Conservation (phyloP, 371 early-diverging fungal genomes). For the Mortierella sp. region DNA sequence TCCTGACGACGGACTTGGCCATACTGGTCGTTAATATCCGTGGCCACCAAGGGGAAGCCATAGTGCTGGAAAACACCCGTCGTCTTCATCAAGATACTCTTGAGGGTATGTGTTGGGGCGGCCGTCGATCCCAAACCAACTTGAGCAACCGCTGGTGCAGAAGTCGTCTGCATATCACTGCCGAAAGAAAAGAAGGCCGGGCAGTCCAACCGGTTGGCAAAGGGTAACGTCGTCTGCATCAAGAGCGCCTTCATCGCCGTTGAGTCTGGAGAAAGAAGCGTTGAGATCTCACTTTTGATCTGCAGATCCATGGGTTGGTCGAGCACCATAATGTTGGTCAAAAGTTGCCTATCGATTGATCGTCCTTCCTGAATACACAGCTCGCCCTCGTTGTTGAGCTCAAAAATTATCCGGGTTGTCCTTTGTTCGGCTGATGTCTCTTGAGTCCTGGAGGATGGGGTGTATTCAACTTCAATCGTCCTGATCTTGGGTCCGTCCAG, state of each 20-base stretch:
- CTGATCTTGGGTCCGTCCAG: conserved; percentile 23
- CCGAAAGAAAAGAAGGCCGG: conserved; percentile 46
- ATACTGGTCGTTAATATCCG: conserved; percentile 41
- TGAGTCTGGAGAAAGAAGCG: conserved; percentile 11
- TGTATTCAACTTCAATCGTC: conserved; percentile 46
- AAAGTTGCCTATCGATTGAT: conserved; percentile 8
- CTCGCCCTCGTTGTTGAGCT: conserved; percentile 29
- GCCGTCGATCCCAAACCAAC: conserved; percentile 25
- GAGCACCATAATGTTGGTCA: conserved; percentile 50
- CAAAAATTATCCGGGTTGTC: conserved; percentile 25
- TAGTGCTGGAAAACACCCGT: conserved; percentile 34
- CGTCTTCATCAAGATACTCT: conserved; percentile 34
- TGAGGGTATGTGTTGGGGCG: conserved; percentile 33
- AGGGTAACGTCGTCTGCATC: conserved; percentile 16
- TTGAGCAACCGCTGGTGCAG: conserved; percentile 27
- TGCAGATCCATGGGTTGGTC: conserved; percentile 51
- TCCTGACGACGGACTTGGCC: conserved; percentile 41
- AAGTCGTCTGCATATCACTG: neutral
- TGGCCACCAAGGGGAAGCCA: conserved; percentile 32
- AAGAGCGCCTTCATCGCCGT: conserved; percentile 18
- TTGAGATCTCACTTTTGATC: conserved; percentile 31
- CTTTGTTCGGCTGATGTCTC: neutral
- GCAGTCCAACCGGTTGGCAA: conserved; percentile 24
- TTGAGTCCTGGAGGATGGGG: conserved; percentile 18
- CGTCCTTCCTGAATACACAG: conserved; percentile 21